These are phyloP conservation scores for Medicago lupulina DNA, from an alignment of 306 rosid genomes.

Conservation along the genomic window DNA sequence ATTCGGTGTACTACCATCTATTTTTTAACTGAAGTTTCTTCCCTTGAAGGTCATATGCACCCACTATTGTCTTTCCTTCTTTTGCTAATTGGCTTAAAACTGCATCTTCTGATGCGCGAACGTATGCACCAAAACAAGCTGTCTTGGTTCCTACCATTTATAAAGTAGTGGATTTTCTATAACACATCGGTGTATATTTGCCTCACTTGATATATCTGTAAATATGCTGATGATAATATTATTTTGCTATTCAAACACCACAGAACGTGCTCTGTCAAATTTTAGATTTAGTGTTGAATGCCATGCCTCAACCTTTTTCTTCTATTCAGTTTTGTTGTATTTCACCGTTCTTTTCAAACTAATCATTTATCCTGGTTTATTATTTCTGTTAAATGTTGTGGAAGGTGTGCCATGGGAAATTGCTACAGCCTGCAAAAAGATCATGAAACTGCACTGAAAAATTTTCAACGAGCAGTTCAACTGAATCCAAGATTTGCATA, in stretches of 20 bases:
- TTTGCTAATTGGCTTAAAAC: conserved; percentile 14
- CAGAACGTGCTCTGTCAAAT: conserved; percentile 3
- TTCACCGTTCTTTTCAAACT: background rate
- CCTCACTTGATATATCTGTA: conserved; percentile 8
- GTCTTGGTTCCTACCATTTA: background rate
- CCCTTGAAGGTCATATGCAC: conserved; percentile 8
- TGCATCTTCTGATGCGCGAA: background rate
- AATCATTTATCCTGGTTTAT: conserved; percentile 31
- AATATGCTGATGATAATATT: conserved; percentile 24
- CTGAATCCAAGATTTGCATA: conserved; percentile 90
- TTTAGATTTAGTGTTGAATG: background rate
- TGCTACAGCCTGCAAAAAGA: conserved; percentile 65
- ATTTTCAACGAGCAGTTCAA: conserved; percentile 96
- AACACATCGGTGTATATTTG: conserved; percentile 1
- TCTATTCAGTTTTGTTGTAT: conserved; percentile 9
- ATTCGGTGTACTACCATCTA: background rate
- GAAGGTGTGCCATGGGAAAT: conserved; percentile 66
- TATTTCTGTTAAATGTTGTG: conserved; percentile 37
- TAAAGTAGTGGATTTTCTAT: conserved; percentile 8
- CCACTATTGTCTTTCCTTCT: background rate
- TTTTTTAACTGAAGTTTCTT: conserved; percentile 21
- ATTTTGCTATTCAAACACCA: conserved; percentile 6
- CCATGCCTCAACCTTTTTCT: background rate
- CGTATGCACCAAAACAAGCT: background rate
- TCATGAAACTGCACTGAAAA: conserved; percentile 65